These are phyloP conservation scores for Ramalina intermedia DNA, from an alignment of 495 filamentous ascomycete genomes.

Conservation along the genomic window DNA sequence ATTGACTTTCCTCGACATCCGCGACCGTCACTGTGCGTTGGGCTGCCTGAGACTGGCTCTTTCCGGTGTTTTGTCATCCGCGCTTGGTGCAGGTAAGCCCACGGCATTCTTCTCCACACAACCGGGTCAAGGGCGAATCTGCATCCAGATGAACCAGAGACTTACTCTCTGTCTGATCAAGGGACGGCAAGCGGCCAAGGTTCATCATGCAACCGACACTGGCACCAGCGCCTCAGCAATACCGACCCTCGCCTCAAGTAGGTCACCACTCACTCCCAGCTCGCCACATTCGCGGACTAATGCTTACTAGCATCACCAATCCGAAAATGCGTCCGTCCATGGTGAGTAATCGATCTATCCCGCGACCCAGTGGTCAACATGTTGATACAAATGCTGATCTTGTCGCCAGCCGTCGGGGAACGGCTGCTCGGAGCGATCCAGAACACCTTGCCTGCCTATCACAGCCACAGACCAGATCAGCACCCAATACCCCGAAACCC, in stretches of 20 bases:
- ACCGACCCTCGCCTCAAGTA: constrained; percentile 43
- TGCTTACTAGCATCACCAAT: constrained; percentile 6
- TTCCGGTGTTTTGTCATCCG: too few relatives aligned
- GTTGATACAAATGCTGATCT: constrained; percentile 2
- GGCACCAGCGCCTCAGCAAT: constrained; percentile 43
- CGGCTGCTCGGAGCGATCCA: constrained; percentile 34
- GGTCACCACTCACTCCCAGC: constrained; percentile 22
- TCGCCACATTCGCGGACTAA: too few relatives aligned
- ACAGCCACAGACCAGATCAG: constrained; percentile 24
- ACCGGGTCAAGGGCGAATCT: too few relatives aligned
- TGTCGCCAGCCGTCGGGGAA: constrained; percentile 35
- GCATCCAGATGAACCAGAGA: too few relatives aligned
- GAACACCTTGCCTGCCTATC: constrained; percentile 18
- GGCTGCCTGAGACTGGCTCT: too few relatives aligned
- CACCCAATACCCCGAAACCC: constrained; percentile 26
- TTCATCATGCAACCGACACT: constrained; percentile 37
- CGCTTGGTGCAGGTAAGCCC: too few relatives aligned
- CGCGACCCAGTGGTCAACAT: background rate
- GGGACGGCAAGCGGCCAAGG: too few relatives aligned
- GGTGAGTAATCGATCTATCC: constrained; percentile 25
- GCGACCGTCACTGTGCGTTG: too few relatives aligned
- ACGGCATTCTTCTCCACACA: too few relatives aligned
- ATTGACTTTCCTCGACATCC: too few relatives aligned
- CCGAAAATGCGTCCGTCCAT: constrained; percentile 37
- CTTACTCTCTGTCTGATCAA: too few relatives aligned